A percentile compares a stretch with the other conserved stretches of the same genome.
phyloP scores from a whole-genome alignment of 176 grass and related monocot genomes.

The Aegilops bicornis region DNA sequence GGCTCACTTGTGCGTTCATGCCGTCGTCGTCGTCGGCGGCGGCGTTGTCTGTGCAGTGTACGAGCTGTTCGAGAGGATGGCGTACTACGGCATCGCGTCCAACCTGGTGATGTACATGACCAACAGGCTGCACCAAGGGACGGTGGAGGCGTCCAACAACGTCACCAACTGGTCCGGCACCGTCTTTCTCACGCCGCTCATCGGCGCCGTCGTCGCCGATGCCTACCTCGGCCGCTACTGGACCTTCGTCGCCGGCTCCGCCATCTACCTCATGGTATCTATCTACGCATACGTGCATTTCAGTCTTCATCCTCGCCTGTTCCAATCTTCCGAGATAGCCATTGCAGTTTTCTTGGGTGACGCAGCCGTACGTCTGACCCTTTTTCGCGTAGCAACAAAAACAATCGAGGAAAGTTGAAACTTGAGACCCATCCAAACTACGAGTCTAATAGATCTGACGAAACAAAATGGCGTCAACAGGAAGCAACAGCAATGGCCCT shows the following conservation, averaged over 20 bases:
- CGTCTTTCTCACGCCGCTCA: slow-evolving; percentile 68
- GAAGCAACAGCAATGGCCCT: neutral
- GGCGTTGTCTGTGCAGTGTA: slow-evolving; percentile 47
- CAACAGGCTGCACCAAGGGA: slow-evolving; percentile 68
- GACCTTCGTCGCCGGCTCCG: slow-evolving; percentile 77
- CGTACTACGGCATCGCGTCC: slow-evolving; percentile 77
- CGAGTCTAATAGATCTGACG: neutral
- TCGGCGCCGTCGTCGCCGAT: slow-evolving; percentile 76
- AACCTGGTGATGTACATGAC: slow-evolving; percentile 85
- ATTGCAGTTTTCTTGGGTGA: neutral
- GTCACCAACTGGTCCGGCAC: slow-evolving; percentile 90
- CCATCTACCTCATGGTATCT: slow-evolving; percentile 67
- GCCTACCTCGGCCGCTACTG: slow-evolving; percentile 79
- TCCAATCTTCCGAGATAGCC: neutral
- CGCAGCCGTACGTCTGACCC: neutral
- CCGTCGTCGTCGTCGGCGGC: neutral
- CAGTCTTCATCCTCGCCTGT: neutral
- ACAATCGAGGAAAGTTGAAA: neutral
- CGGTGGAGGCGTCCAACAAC: slow-evolving; percentile 69
- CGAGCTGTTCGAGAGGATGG: slow-evolving; percentile 93
- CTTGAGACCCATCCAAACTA: neutral
- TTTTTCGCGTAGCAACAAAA: neutral
- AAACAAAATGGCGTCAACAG: neutral
- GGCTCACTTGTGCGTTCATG: no score
- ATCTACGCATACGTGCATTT: neutral